Percentiles rank a stretch among this genome's conserved stretches.
Conservation (phyloP, 169 alveolate species). For the Plasmodium relictum region DNA sequence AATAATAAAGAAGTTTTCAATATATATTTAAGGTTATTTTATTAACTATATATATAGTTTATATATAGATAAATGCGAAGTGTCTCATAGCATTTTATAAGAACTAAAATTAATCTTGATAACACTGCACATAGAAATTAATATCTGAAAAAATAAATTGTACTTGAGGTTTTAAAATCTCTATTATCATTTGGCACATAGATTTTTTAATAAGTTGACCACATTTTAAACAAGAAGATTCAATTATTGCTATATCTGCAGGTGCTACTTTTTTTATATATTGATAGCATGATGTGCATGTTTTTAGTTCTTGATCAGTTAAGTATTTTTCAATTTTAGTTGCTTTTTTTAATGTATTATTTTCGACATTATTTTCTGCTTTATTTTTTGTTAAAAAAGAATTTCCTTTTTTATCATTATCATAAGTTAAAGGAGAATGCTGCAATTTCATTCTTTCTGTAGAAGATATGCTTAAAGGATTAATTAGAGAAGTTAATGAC, state of each 20-base stretch:
- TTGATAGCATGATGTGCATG: conserved; percentile 67
- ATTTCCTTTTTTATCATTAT: conserved; percentile 10
- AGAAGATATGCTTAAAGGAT: conserved; percentile 10
- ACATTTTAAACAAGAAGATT: conserved; percentile 45
- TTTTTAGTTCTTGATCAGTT: conserved; percentile 27
- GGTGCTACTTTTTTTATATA: conserved; percentile 37
- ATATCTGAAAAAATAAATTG: conserved; percentile 64
- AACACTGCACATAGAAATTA: conserved; percentile 68
- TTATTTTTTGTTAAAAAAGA: conserved; percentile 6
- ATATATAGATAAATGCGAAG: not conserved
- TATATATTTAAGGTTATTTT: not conserved
- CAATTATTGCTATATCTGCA: conserved; percentile 2
- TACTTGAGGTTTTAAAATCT: conserved; percentile 65
- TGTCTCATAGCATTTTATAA: too few relatives aligned
- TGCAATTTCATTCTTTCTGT: not conserved
- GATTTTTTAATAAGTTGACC: conserved; percentile 70
- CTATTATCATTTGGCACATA: conserved; percentile 59
- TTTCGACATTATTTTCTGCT: not conserved
- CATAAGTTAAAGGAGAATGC: not conserved
- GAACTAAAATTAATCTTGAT: conserved; percentile 20
- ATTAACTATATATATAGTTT: not conserved
- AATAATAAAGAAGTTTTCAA: not conserved
- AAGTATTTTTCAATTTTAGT: conserved; percentile 13
- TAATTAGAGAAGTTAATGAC: conserved; percentile 16
- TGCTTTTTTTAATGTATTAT: not conserved